Base-by-base conservation (phyloP, 371 early-diverging fungal species). In the Mortierella sp. region DNA sequence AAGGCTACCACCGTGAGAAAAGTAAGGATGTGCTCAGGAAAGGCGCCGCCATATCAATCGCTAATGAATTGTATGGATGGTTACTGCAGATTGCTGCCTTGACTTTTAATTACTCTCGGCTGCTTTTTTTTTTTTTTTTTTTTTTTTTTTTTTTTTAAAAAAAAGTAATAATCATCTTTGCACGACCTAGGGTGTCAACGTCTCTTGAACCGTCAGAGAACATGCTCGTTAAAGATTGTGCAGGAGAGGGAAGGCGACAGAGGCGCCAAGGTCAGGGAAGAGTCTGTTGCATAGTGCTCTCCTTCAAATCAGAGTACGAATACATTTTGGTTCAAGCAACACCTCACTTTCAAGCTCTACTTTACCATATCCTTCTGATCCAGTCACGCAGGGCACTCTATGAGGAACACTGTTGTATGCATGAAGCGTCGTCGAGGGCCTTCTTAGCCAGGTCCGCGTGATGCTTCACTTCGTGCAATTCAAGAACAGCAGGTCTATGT, bases 361-460 rank as follows among this genome's bases (percentile, higher is more conserved):
- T 37, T 9, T 37, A 37, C 18, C 58, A 79, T 73, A 69, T 79
- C 37, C 57, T 79, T 5, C 61, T 79, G 6, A 66, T 79, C 4
- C 69, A 16, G 61, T 73, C 12, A 45, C 73, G 7, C 80, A 79
- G 37, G 69, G 59, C 16, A 50, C 57, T 2, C 37, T 79, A 37
- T 73, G 73, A 28, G 55, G 63, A 16, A 66, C 70, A 2, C 11
- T 44, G 37, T 43, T 66, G 4, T 64, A 79, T 21, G 70, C 60
- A 5, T 62, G 80, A 46, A 51, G 64, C 7, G 57, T 66, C 14
- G 67, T 79, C 37, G 80, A 79, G 26, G 70, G 73, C 26, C 51
- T 79, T 26, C 45, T 79, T 18, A 72, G 66, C 21, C 80, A 79
- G 68, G 80, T 79, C 12, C 19, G 69, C 57, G 14, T 30, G 52